These are phyloP conservation scores for Phialemoniopsis sp. DNA, from an alignment of 2,329 filamentous ascomycete genomes.

Conservation along the genomic window DNA sequence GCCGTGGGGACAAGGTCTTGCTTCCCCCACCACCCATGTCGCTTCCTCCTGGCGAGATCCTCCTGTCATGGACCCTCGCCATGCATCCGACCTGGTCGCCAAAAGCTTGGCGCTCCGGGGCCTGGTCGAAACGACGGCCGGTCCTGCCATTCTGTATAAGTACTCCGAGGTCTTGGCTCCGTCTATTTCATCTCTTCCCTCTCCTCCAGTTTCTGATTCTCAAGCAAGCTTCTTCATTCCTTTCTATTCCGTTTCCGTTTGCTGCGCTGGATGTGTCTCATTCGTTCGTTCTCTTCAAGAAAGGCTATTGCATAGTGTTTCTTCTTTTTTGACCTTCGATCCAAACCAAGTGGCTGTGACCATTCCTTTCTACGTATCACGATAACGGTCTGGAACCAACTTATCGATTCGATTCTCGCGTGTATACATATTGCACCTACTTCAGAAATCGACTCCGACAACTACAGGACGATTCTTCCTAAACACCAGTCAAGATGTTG, in stretches of 20 bases:
- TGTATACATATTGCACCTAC: constrained; percentile 11
- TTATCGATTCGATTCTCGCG: constrained; percentile 6
- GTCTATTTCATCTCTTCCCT: constrained; percentile 14
- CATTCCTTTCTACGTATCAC: constrained; percentile 28
- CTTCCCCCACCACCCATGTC: no score
- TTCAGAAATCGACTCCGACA: constrained; percentile 9
- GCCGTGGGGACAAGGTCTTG: no score
- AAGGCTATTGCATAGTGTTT: constrained; percentile 8
- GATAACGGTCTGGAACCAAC: constrained; percentile 6
- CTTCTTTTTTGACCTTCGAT: constrained; percentile 26
- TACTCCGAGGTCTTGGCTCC: constrained; percentile 29
- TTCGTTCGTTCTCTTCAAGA: constrained; percentile 42
- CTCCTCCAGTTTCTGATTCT: constrained; percentile 22
- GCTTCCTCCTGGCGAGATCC: background rate
- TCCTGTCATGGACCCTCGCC: background rate
- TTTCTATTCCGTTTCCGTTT: constrained; percentile 29
- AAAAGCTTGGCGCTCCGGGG: constrained; percentile 14
- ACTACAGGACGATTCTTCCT: constrained; percentile 4
- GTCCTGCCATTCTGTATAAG: constrained; percentile 36
- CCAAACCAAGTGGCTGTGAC: constrained; percentile 34
- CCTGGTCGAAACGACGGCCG: constrained; percentile 16
- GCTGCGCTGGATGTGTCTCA: constrained; percentile 44
- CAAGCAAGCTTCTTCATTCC: constrained; percentile 16
- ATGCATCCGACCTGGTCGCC: constrained; percentile 13
- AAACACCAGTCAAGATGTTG: constrained; percentile 40